Evolutionary conservation across 2,329 filamentous ascomycete species (phyloP).

Genomic region (Xylariomycetidae sp.): DNA sequence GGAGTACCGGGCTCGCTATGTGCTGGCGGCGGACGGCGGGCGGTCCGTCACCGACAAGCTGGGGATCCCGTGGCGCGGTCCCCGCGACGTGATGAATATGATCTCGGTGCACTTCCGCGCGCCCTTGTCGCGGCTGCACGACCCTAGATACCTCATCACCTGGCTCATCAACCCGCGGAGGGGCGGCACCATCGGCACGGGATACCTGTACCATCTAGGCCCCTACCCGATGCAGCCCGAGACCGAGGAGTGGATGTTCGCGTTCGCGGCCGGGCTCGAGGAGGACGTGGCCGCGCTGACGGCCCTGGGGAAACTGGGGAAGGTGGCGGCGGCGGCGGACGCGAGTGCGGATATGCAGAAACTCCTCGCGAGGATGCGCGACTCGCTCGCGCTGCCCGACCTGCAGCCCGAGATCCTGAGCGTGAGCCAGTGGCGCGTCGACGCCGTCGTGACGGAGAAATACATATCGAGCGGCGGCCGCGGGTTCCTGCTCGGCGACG

Average conservation of each 20-base stretch:
- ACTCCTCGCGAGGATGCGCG: slow-evolving; percentile 19
- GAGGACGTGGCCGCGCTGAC: not conserved
- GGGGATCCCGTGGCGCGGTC: slow-evolving; percentile 24
- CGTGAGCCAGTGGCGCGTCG: slow-evolving; percentile 28
- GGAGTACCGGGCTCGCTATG: slow-evolving; percentile 20
- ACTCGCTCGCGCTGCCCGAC: slow-evolving; percentile 24
- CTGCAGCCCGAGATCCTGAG: slow-evolving; percentile 25
- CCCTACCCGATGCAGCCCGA: slow-evolving; percentile 23
- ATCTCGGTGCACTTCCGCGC: slow-evolving; percentile 27
- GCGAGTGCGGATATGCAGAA: slow-evolving; percentile 8
- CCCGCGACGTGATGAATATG: slow-evolving; percentile 28
- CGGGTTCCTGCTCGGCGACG: slow-evolving; percentile 32
- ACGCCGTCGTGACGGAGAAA: slow-evolving; percentile 20
- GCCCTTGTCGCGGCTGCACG: slow-evolving; percentile 20
- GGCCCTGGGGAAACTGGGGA: not conserved
- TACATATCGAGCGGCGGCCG: slow-evolving; percentile 19
- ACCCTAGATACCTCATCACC: slow-evolving; percentile 27
- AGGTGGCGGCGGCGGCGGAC: not conserved
- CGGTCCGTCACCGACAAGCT: slow-evolving; percentile 24
- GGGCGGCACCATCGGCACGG: slow-evolving; percentile 27
- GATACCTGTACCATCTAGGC: slow-evolving; percentile 30
- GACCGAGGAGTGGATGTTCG: slow-evolving; percentile 30
- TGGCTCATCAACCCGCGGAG: slow-evolving; percentile 30
- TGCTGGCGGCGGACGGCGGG: slow-evolving; percentile 30
- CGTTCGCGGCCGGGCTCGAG: slow-evolving; percentile 17